Evolutionary conservation across 768 basidiomycete genomes (phyloP).

Genomic region (Psilocybe cubensis): DNA sequence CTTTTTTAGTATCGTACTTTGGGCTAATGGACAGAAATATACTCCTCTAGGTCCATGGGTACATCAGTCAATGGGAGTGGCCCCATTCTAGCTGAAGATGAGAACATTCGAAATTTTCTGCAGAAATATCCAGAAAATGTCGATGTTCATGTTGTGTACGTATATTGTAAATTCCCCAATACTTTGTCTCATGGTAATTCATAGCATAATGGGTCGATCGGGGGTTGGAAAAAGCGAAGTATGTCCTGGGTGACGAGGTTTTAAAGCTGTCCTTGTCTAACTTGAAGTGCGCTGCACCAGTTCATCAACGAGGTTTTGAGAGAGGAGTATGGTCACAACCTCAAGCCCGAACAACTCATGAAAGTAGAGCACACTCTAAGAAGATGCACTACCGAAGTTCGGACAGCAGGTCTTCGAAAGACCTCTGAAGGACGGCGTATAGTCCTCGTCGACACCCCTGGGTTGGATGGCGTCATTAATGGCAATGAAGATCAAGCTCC

Average conservation of each 20-base stretch:
- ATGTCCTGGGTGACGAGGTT: neutral
- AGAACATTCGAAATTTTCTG: too few relatives aligned
- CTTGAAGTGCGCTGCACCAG: neutral
- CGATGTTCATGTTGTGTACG: conserved; percentile 3
- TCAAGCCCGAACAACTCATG: neutral
- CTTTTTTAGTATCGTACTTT: too few relatives aligned
- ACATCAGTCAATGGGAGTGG: too few relatives aligned
- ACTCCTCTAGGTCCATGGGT: too few relatives aligned
- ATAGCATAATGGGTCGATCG: conserved; percentile 1
- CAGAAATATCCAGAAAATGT: too few relatives aligned
- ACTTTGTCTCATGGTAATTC: neutral
- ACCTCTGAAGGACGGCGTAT: neutral
- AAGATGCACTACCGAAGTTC: neutral
- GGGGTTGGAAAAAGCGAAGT: conserved; percentile 7
- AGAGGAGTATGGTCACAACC: neutral
- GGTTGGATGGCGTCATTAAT: neutral
- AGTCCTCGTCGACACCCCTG: conserved; percentile 5
- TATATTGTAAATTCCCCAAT: neutral
- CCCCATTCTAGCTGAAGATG: too few relatives aligned
- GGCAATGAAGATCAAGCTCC: neutral
- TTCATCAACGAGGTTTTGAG: conserved; percentile 2
- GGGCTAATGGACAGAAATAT: too few relatives aligned
- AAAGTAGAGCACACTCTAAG: neutral
- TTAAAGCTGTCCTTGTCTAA: neutral
- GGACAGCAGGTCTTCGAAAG: neutral